Conservation (phyloP, 1,284 basidiomycete species). For the Peniophora sp. region DNA sequence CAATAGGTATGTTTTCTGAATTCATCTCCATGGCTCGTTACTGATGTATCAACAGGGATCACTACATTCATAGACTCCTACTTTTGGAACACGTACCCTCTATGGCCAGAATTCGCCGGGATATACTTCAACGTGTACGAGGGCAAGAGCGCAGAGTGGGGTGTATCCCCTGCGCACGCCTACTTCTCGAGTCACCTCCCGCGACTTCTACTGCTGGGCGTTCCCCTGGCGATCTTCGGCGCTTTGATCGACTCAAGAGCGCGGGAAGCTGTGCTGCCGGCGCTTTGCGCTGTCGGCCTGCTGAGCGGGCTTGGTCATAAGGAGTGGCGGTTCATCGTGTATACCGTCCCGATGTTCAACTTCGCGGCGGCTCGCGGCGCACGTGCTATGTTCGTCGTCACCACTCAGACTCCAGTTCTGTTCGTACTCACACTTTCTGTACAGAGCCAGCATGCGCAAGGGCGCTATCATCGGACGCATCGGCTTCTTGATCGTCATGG, state of each 20-base stretch:
- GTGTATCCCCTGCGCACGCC: conserved; percentile 70
- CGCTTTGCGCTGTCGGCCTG: conserved; percentile 48
- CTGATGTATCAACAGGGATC: conserved; percentile 31
- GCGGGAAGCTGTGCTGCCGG: conserved; percentile 43
- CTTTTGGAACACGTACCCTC: conserved; percentile 66
- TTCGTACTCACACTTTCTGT: not conserved
- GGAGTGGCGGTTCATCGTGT: conserved; percentile 95
- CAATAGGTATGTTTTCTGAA: conserved; percentile 42
- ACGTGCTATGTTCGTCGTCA: conserved; percentile 45
- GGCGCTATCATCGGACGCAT: conserved; percentile 35
- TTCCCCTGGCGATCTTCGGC: conserved; percentile 59
- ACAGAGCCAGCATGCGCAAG: conserved; percentile 40
- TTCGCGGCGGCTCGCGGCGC: conserved; percentile 67
- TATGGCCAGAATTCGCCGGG: conserved; percentile 86
- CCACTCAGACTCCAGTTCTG: not conserved
- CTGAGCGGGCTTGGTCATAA: conserved; percentile 82
- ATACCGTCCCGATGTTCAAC: conserved; percentile 80
- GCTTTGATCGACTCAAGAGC: conserved; percentile 38
- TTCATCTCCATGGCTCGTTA: not conserved
- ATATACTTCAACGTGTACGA: conserved; percentile 84
- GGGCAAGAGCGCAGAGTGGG: conserved; percentile 89
- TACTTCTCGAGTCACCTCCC: conserved; percentile 75
- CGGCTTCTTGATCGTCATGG: conserved; percentile 32
- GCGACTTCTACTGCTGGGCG: conserved; percentile 64
- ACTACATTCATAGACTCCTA: conserved; percentile 75